A percentile compares a stretch with the other conserved stretches of the same genome.
Evolutionary conservation across 441 rosid genomes (phyloP).

Genomic region (Gossypium trilobum): DNA sequence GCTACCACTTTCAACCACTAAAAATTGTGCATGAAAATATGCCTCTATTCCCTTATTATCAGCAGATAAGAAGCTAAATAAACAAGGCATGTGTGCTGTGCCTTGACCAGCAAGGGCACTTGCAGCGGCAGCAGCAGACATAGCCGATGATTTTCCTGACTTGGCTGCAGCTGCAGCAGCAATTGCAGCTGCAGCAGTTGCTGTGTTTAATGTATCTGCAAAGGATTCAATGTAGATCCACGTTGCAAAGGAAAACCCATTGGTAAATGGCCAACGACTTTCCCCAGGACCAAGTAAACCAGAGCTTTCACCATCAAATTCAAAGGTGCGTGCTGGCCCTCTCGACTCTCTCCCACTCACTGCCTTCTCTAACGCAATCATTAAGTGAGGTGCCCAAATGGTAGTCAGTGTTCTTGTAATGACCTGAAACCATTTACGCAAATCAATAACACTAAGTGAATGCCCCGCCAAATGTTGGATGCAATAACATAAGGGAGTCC

Average conservation of each 20-base stretch:
- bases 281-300: constrained; percentile 99
- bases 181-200: constrained; percentile 97
- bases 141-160: constrained; percentile 94
- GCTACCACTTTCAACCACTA: constrained; percentile 92
- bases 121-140: constrained; percentile 95
- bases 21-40: constrained; percentile 93
- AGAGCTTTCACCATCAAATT: constrained; percentile 98
- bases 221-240: constrained; percentile 98
- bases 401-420: constrained; percentile 51
- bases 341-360: constrained; percentile 86
- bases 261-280: constrained; percentile 95
- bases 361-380: constrained; percentile 83
- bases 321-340: constrained; percentile 88
- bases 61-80: constrained; percentile 91
- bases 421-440: constrained; percentile 73
- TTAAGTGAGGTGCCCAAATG: constrained; percentile 59
- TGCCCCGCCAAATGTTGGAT: constrained; percentile 85
- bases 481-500: constrained; percentile 67
- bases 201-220: constrained; percentile 94
- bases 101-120: constrained; percentile 99
- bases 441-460: constrained; percentile 72
- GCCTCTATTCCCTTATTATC: constrained; percentile 98
- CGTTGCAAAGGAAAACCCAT: constrained; percentile 88
- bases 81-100: constrained; percentile 94
- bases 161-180: constrained; percentile 98